phyloP scores from a whole-genome alignment of 306 rosid species.

The Inga oerstediana region DNA sequence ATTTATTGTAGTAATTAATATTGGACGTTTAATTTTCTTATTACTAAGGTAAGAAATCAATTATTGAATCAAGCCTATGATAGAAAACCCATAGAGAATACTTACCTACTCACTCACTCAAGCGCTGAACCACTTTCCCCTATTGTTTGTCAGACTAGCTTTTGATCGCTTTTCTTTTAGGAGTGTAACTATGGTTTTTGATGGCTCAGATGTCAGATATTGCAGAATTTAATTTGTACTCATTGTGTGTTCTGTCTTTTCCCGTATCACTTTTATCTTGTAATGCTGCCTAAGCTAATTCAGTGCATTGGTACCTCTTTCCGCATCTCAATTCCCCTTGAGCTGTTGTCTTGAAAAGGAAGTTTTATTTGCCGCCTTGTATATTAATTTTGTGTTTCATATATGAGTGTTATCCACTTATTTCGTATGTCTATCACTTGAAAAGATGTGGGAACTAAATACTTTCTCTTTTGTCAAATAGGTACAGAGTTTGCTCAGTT shows the following conservation, averaged over 20 bases:
- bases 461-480: slow-evolving; percentile 33
- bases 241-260: background rate
- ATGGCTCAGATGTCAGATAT: background rate
- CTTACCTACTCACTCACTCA: background rate
- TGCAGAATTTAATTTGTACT: slow-evolving; percentile 10
- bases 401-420: slow-evolving; percentile 23
- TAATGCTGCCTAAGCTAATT: slow-evolving; percentile 6
- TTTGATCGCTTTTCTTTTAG: slow-evolving; percentile 6
- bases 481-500: slow-evolving; percentile 70
- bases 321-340: slow-evolving; percentile 25
- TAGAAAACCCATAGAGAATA: background rate
- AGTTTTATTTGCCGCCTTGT: slow-evolving; percentile 2
- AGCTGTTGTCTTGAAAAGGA: slow-evolving; percentile 12
- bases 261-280: slow-evolving; percentile 17
- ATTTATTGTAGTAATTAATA: background rate
- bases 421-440: slow-evolving; percentile 28
- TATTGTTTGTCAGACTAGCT: background rate
- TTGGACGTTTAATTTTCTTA: background rate
- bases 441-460: slow-evolving; percentile 3
- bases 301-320: slow-evolving; percentile 2
- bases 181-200: slow-evolving; percentile 20
- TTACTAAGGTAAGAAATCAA: background rate
- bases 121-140: background rate
- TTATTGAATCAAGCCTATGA: background rate
- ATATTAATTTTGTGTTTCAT: slow-evolving; percentile 2